A percentile compares a stretch with the other conserved stretches of the same genome.
phyloP scores from a whole-genome alignment of 805 yeast species.

The Tetrapisispora namnaoensis region DNA sequence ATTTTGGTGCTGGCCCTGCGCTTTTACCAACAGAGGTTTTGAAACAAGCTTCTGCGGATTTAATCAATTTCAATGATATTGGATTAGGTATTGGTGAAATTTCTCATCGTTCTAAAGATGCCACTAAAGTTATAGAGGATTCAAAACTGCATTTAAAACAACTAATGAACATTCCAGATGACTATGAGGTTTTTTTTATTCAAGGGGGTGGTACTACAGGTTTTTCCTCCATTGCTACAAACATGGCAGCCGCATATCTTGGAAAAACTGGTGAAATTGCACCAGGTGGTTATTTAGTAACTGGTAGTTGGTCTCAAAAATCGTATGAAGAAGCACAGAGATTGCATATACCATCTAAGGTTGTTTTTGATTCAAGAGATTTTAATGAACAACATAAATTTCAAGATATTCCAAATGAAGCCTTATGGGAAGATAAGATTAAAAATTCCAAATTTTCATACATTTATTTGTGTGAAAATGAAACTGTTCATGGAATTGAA shows the following conservation, averaged over 20 bases:
- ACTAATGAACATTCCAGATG: conserved; percentile 70
- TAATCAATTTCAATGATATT: conserved; percentile 55
- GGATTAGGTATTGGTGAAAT: conserved; percentile 93
- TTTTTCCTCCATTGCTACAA: conserved; percentile 78
- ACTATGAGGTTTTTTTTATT: conserved; percentile 87
- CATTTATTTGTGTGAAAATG: conserved; percentile 90
- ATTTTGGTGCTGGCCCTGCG: conserved; percentile 99
- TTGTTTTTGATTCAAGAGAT: conserved; percentile 56
- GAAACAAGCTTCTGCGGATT: conserved; percentile 78
- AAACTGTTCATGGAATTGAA: conserved; percentile 93
- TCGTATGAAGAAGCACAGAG: conserved; percentile 79
- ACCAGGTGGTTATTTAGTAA: conserved; percentile 74
- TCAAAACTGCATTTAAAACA: conserved; percentile 60
- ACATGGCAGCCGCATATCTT: conserved; percentile 65
- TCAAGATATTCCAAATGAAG: conserved; percentile 55
- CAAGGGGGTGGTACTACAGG: conserved; percentile 99
- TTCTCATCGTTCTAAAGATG: conserved; percentile 87
- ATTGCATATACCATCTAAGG: conserved; percentile 65
- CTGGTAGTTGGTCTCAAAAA: conserved; percentile 92
- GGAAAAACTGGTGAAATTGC: conserved; percentile 67
- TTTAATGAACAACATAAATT: conserved; percentile 41
- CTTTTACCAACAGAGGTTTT: conserved; percentile 74
- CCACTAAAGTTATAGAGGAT: conserved; percentile 62
- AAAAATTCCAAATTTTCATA: conserved; percentile 56
- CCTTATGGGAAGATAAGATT: conserved; percentile 46